These are phyloP conservation scores for Lentinula sp. DNA, from an alignment of 768 basidiomycete genomes.

Conservation along the genomic window DNA sequence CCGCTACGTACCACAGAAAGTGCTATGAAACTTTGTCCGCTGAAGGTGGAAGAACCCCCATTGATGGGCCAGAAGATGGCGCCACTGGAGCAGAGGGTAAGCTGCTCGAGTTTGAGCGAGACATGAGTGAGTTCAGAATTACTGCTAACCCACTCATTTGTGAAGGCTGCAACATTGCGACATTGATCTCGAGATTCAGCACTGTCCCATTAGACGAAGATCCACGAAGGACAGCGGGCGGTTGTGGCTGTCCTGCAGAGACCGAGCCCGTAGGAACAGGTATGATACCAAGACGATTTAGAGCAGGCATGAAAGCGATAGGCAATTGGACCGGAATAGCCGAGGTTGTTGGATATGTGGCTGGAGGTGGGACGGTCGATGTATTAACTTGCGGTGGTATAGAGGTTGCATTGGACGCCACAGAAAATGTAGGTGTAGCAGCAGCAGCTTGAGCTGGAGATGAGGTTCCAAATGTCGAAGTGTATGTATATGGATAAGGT, in stretches of 20 bases:
- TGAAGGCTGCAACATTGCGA: slow-evolving; percentile 62
- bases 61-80: not conserved
- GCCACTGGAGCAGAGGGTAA: not conserved
- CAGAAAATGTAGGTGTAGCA: slow-evolving; percentile 18
- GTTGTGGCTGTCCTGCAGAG: slow-evolving; percentile 50
- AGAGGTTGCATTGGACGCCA: slow-evolving; percentile 20
- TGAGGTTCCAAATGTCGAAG: slow-evolving; percentile 46
- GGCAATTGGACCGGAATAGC: slow-evolving; percentile 68
- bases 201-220: slow-evolving; percentile 67
- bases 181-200: slow-evolving; percentile 75
- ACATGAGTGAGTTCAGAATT: slow-evolving; percentile 66
- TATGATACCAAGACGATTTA: slow-evolving; percentile 68
- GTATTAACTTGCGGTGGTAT: slow-evolving; percentile 19
- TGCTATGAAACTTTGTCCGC: not conserved
- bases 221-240: slow-evolving; percentile 71
- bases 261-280: slow-evolving; percentile 57
- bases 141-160: slow-evolving; percentile 75
- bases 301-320: slow-evolving; percentile 54
- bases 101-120: slow-evolving; percentile 23
- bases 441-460: slow-evolving; percentile 9
- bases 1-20: not conserved
- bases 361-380: slow-evolving; percentile 18
- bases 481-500: slow-evolving; percentile 59
- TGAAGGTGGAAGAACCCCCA: not conserved
- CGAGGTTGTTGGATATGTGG: slow-evolving; percentile 28